These are phyloP conservation scores for Geotrichum macrosporum DNA, from an alignment of 1,139 yeast species.

Conservation along the genomic window DNA sequence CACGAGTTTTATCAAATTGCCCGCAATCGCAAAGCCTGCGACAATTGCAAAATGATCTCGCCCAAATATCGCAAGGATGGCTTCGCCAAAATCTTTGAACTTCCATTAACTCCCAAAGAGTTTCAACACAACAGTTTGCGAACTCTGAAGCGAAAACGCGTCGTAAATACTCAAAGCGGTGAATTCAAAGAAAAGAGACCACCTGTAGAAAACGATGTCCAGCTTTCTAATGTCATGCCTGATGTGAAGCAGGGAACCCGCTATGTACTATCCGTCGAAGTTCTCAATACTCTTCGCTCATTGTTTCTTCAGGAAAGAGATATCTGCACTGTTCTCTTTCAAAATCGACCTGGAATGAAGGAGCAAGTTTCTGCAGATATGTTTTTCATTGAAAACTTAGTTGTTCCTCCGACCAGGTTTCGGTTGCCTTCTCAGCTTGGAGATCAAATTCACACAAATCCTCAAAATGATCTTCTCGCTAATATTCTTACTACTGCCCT, in stretches of 20 bases:
- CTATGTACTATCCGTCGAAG: conserved; percentile 82
- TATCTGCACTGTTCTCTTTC: conserved; percentile 52
- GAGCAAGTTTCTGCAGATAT: conserved; percentile 67
- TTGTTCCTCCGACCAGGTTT: conserved; percentile 96
- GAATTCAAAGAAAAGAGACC: conserved; percentile 11
- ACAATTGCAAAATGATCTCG: conserved; percentile 91
- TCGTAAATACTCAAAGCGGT: conserved; percentile 64
- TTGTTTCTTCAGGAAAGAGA: conserved; percentile 64
- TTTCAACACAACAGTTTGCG: conserved; percentile 50
- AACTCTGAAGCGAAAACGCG: conserved; percentile 54
- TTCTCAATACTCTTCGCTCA: conserved; percentile 67
- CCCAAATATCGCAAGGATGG: conserved; percentile 96
- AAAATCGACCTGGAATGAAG: conserved; percentile 62
- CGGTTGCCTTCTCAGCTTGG: conserved; percentile 96
- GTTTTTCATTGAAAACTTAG: conserved; percentile 80
- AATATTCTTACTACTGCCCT: conserved; percentile 75
- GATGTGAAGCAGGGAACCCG: conserved; percentile 48
- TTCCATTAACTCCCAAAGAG: conserved; percentile 77
- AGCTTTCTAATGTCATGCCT: conserved; percentile 22
- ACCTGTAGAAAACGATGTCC: conserved; percentile 23
- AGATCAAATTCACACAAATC: conserved; percentile 90
- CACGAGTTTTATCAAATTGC: conserved; percentile 72
- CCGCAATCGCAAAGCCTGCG: conserved; percentile 79
- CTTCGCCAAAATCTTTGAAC: conserved; percentile 84
- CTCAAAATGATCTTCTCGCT: conserved; percentile 83